A percentile compares a stretch with the other conserved stretches of the same genome.
These are phyloP conservation scores for Coniochaeta pulveracea DNA, from an alignment of 2,329 filamentous ascomycete species.

Conservation along the genomic window DNA sequence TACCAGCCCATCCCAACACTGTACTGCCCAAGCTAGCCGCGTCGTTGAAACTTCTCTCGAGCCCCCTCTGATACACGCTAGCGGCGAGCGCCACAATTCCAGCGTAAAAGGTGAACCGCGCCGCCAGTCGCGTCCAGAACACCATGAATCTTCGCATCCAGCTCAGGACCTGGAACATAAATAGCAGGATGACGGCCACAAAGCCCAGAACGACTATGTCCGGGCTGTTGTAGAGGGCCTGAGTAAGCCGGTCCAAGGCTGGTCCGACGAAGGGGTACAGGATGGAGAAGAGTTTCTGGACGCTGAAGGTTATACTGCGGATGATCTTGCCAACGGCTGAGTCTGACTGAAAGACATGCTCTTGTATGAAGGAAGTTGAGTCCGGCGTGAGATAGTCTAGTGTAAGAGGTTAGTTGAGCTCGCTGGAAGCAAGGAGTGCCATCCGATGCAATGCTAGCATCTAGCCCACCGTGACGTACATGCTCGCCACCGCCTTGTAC, in stretches of 20 bases:
- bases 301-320: constrained; percentile 19
- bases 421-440: too few relatives aligned
- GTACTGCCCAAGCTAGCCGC: constrained; percentile 28
- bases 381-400: constrained; percentile 22
- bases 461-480: too few relatives aligned
- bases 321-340: constrained; percentile 31
- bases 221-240: constrained; percentile 25
- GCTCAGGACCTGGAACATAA: constrained; percentile 54
- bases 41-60: constrained; percentile 54
- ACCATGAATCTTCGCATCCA: constrained; percentile 62
- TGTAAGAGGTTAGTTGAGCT: neutral
- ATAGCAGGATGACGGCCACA: constrained; percentile 42
- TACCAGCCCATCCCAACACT: constrained; percentile 31
- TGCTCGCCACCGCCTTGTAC: too few relatives aligned
- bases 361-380: constrained; percentile 32
- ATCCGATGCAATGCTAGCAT: too few relatives aligned
- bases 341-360: constrained; percentile 33
- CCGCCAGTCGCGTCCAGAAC: constrained; percentile 62
- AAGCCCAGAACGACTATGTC: constrained; percentile 31
- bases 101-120: constrained; percentile 55
- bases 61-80: constrained; percentile 52
- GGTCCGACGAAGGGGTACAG: constrained; percentile 31
- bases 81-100: constrained; percentile 40
- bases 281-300: constrained; percentile 16
- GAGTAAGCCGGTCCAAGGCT: constrained; percentile 26